Conservation (phyloP, 192 early-diverging fungal species). For the Radiomyces spectabilis region DNA sequence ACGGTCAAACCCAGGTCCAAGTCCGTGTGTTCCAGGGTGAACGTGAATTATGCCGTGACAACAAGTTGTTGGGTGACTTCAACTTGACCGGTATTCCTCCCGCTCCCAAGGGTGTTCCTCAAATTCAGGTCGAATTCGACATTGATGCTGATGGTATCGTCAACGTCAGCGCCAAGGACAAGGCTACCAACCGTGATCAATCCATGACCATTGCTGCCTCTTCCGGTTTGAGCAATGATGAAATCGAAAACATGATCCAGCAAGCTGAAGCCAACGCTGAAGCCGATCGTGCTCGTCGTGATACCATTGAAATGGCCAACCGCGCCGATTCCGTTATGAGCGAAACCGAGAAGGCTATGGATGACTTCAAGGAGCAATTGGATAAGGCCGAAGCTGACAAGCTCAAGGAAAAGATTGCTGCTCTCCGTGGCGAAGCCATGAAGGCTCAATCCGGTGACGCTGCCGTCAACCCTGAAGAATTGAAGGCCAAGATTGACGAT, state of each 20-base stretch:
- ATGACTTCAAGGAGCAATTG: constrained; percentile 95
- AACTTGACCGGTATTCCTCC: constrained; percentile 91
- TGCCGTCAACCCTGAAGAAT: constrained; percentile 67
- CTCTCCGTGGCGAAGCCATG: constrained; percentile 71
- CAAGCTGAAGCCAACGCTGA: constrained; percentile 90
- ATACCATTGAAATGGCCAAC: constrained; percentile 92
- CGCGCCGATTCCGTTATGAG: constrained; percentile 84
- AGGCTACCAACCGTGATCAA: constrained; percentile 93
- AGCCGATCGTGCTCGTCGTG: constrained; percentile 88
- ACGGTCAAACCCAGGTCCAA: constrained; percentile 96
- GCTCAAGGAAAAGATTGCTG: constrained; percentile 76
- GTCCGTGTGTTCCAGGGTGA: constrained; percentile 99
- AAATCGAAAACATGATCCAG: constrained; percentile 96
- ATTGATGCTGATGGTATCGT: constrained; percentile 99
- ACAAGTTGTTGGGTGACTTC: constrained; percentile 98
- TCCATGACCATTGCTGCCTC: constrained; percentile 93
- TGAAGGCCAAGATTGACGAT: constrained; percentile 80
- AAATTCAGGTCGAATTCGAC: constrained; percentile 98
- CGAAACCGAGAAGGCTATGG: constrained; percentile 93
- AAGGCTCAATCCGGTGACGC: constrained; percentile 62
- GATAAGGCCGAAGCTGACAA: constrained; percentile 80
- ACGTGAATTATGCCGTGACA: constrained; percentile 94
- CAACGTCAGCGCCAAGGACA: constrained; percentile 94
- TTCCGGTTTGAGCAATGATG: constrained; percentile 84
- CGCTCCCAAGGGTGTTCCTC: constrained; percentile 93